Evolutionary conservation across 2,329 filamentous ascomycete species (phyloP).

Genomic region (Fusarium sp.): DNA sequence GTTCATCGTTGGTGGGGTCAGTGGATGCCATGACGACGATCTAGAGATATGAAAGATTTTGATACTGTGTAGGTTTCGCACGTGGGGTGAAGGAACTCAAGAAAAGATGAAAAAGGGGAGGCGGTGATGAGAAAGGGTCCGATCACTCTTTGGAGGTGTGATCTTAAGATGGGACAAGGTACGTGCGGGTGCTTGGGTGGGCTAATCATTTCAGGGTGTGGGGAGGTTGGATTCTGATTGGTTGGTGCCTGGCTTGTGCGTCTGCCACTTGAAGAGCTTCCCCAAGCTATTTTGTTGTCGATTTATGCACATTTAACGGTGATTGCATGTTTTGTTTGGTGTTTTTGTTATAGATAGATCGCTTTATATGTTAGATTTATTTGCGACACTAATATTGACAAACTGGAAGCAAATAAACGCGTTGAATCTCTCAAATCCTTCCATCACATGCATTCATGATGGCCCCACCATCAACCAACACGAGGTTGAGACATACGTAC

Average conservation of each 20-base stretch:
- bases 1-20: slow-evolving; percentile 41
- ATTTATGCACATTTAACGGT: neutral
- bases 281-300: neutral
- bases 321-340: neutral
- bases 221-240: slow-evolving; percentile 21
- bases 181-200: slow-evolving; percentile 23
- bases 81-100: neutral
- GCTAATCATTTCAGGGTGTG: slow-evolving; percentile 31
- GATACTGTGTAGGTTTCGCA: neutral
- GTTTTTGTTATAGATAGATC: neutral
- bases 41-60: neutral
- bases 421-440: neutral
- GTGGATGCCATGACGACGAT: slow-evolving; percentile 30
- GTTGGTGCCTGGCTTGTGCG: slow-evolving; percentile 8
- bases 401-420: neutral
- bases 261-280: slow-evolving; percentile 1
- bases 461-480: slow-evolving; percentile 1
- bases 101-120: neutral
- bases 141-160: slow-evolving; percentile 10
- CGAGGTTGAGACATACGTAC: neutral
- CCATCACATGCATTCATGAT: slow-evolving; percentile 4
- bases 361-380: neutral
- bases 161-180: slow-evolving; percentile 5
- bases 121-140: slow-evolving; percentile 9
- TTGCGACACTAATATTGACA: neutral